Evolutionary conservation across 495 filamentous ascomycete genomes (phyloP).

Genomic region (Neurospora sp.): DNA sequence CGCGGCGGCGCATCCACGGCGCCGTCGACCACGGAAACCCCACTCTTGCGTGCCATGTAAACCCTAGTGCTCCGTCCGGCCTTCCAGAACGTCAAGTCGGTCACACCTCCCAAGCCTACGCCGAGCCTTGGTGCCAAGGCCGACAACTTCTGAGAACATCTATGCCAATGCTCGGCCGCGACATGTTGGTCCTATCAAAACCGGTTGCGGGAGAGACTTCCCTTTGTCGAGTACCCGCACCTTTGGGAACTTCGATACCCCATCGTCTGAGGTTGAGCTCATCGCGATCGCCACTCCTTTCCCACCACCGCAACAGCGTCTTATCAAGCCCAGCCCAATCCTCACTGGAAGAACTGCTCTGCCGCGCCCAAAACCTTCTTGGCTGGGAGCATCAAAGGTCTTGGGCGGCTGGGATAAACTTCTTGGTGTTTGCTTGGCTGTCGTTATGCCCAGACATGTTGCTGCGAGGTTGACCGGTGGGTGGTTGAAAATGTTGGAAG

Average conservation of each 20-base stretch:
- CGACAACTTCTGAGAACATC: neutral
- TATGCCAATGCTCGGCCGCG: neutral
- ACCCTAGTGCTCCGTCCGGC: neutral
- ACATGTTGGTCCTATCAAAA: neutral
- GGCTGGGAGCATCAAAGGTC: neutral
- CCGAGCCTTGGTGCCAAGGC: neutral
- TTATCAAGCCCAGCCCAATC: neutral
- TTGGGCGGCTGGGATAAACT: constrained; percentile 14
- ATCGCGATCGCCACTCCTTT: neutral
- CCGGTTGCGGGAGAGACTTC: neutral
- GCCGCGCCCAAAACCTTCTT: neutral
- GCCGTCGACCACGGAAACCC: neutral
- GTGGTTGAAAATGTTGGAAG: constrained; percentile 5
- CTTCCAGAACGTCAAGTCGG: neutral
- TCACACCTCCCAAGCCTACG: neutral
- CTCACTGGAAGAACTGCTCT: neutral
- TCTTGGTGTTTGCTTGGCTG: constrained; percentile 24
- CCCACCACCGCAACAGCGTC: neutral
- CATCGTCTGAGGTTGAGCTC: neutral
- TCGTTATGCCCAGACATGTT: neutral
- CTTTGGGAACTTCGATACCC: neutral
- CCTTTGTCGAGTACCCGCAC: neutral
- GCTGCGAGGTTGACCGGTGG: neutral
- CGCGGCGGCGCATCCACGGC: neutral
- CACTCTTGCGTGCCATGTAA: neutral